phyloP scores from a whole-genome alignment of 768 basidiomycete genomes.

The Suillus subaureus region DNA sequence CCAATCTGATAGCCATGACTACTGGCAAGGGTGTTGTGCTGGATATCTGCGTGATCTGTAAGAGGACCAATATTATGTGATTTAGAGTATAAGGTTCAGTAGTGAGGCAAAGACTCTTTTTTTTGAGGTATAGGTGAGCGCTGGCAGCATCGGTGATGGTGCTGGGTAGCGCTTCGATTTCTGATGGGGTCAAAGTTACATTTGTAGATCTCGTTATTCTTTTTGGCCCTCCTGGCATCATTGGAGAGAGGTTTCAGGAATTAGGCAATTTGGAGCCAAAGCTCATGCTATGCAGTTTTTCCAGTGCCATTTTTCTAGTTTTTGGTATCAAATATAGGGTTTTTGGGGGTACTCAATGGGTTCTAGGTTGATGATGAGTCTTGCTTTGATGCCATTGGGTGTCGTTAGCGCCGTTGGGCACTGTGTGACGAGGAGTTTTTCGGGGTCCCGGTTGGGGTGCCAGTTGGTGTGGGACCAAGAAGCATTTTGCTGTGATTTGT shows the following conservation, averaged over 20 bases:
- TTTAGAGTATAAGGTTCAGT: background rate
- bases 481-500: too few relatives aligned
- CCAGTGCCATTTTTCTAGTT: background rate
- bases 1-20: too few relatives aligned
- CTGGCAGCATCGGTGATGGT: background rate
- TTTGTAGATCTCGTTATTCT: background rate
- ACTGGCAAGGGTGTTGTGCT: too few relatives aligned
- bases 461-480: background rate
- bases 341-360: too few relatives aligned
- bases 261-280: background rate
- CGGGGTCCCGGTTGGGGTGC: background rate
- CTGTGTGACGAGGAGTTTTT: background rate
- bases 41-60: too few relatives aligned
- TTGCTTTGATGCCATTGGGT: background rate
- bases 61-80: background rate
- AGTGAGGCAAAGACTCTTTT: background rate
- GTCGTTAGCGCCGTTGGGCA: background rate
- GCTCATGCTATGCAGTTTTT: background rate
- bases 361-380: too few relatives aligned
- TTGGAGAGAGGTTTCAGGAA: background rate
- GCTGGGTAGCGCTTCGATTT: background rate
- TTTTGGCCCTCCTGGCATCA: background rate
- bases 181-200: background rate
- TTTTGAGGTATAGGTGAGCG: background rate
- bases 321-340: too few relatives aligned